Percentiles rank a stretch among this genome's conserved stretches.
Evolutionary conservation across 2,329 filamentous ascomycete species (phyloP).

Genomic region (Scortechinia acanthostroma): DNA sequence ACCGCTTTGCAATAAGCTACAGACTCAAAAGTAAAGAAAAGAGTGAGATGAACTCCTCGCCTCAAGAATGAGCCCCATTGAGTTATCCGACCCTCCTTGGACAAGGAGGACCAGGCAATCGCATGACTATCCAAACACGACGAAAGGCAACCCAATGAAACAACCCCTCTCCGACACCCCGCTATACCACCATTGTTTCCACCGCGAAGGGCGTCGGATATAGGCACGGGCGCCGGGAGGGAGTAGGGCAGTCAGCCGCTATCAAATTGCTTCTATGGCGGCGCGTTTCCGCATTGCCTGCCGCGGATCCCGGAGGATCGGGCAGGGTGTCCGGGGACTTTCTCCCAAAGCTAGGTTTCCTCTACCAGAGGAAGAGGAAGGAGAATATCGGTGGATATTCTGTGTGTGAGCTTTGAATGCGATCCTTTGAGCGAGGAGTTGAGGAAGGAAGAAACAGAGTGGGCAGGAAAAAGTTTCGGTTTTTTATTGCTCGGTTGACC

Average conservation of each 20-base stretch:
- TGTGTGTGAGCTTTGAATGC: constrained; percentile 98
- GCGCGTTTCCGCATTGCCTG: constrained; percentile 85
- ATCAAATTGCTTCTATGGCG: constrained; percentile 99
- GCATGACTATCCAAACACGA: constrained; percentile 96
- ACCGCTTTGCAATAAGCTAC: constrained; percentile 46
- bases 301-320: constrained; percentile 28
- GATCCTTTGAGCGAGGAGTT: constrained; percentile 93
- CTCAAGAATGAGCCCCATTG: constrained; percentile 99
- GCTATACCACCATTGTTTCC: constrained; percentile 30
- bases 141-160: constrained; percentile 54
- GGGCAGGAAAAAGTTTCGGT: constrained; percentile 7
- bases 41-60: constrained; percentile 76
- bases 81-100: constrained; percentile 64
- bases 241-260: constrained; percentile 62
- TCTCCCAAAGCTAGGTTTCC: constrained; percentile 82
- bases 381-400: constrained; percentile 36
- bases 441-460: constrained; percentile 23
- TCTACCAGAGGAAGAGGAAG: constrained; percentile 29
- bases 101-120: constrained; percentile 70
- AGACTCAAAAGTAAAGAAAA: constrained; percentile 36
- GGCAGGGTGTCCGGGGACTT: constrained; percentile 95
- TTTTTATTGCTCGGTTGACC: constrained; percentile 10
- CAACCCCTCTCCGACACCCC: constrained; percentile 27
- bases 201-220: constrained; percentile 33
- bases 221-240: constrained; percentile 25